phyloP scores from a whole-genome alignment of 345 rosid genomes.

The Rhizophora apiculata region DNA sequence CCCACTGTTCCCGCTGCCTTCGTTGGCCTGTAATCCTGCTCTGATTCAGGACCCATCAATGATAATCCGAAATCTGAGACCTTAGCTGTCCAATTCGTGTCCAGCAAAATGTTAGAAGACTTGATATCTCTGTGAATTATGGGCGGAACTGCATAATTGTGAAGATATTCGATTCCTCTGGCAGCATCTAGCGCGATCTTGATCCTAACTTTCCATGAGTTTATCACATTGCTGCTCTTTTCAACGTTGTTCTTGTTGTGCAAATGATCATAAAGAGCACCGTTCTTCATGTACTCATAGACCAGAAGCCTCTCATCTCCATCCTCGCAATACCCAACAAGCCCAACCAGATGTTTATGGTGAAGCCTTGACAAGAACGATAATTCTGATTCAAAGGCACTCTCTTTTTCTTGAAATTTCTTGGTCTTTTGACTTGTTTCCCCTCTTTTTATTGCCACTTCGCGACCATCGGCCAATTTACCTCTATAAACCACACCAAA shows the following conservation, averaged over 20 bases:
- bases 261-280: slow-evolving; percentile 77
- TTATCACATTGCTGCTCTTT: slow-evolving; percentile 55
- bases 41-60: slow-evolving; percentile 53
- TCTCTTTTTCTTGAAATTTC: slow-evolving; percentile 88
- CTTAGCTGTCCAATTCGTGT: slow-evolving; percentile 64
- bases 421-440: slow-evolving; percentile 59
- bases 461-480: slow-evolving; percentile 63
- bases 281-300: slow-evolving; percentile 89
- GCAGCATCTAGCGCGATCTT: slow-evolving; percentile 78
- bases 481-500: slow-evolving; percentile 83
- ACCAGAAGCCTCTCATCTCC: slow-evolving; percentile 75
- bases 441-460: slow-evolving; percentile 88
- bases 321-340: slow-evolving; percentile 85
- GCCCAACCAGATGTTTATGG: slow-evolving; percentile 84
- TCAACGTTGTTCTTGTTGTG: slow-evolving; percentile 57
- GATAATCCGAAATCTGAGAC: slow-evolving; percentile 92
- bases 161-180: slow-evolving; percentile 85
- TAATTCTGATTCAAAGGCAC: slow-evolving; percentile 80
- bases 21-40: slow-evolving; percentile 38
- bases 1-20: slow-evolving; percentile 91
- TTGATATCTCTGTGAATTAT: slow-evolving; percentile 89
- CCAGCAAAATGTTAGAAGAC: slow-evolving; percentile 79
- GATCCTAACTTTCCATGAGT: slow-evolving; percentile 89
- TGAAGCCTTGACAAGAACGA: slow-evolving; percentile 82
- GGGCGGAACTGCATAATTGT: slow-evolving; percentile 74